phyloP scores from a whole-genome alignment of 1,139 yeast genomes.

The Geotrichum australiense region DNA sequence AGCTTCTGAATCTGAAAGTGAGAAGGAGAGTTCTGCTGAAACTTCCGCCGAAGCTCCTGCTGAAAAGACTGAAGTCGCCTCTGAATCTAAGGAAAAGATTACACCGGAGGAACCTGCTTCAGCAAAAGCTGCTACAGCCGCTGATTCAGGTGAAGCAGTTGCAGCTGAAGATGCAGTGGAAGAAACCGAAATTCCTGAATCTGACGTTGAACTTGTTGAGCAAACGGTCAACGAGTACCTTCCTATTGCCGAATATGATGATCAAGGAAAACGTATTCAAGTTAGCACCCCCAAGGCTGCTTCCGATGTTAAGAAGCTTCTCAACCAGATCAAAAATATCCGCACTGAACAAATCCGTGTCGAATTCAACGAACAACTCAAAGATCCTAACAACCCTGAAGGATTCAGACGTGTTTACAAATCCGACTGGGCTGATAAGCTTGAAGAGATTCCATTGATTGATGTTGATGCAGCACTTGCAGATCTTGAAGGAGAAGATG shows the following conservation, averaged over 20 bases:
- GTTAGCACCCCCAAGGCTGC: conserved; percentile 18
- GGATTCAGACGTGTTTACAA: conserved; percentile 39
- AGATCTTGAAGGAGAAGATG: conserved; percentile 46
- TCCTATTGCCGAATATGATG: conserved; percentile 18
- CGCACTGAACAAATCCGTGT: conserved; percentile 47
- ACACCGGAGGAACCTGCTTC: not conserved
- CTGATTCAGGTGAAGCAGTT: conserved; percentile 9
- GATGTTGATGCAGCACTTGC: conserved; percentile 51
- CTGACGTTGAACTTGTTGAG: conserved; percentile 18
- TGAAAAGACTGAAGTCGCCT: conserved; percentile 5
- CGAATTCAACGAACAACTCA: conserved; percentile 27
- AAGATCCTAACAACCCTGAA: conserved; percentile 24
- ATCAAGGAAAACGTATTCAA: conserved; percentile 18
- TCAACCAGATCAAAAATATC: conserved; percentile 48
- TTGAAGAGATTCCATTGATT: conserved; percentile 43
- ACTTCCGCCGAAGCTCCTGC: conserved; percentile 7
- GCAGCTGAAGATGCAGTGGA: conserved; percentile 4
- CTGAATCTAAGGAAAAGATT: not conserved
- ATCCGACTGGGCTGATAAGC: conserved; percentile 51
- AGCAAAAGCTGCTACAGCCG: conserved; percentile 7
- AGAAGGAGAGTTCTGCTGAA: not conserved
- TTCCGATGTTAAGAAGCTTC: conserved; percentile 44
- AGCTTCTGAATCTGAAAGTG: not conserved
- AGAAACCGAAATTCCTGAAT: conserved; percentile 10
- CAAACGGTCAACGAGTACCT: conserved; percentile 21